These are phyloP conservation scores for Pelargonium fulgidum DNA, from an alignment of 441 rosid genomes.

Conservation along the genomic window DNA sequence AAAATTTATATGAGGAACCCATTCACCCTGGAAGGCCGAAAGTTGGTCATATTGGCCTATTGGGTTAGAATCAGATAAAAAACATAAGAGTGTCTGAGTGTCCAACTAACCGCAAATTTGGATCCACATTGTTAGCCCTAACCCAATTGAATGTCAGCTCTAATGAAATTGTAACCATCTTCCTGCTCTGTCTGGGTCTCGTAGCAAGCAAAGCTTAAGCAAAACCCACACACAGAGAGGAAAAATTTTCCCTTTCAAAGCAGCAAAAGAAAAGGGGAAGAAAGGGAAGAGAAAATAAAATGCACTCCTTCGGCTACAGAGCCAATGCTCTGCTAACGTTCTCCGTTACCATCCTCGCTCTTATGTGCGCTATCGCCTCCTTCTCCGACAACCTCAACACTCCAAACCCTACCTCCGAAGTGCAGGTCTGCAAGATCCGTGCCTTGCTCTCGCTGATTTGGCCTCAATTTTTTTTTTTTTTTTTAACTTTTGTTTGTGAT, in stretches of 20 bases:
- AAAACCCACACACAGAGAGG: too few species aligned
- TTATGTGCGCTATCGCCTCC: slow-evolving; percentile 74
- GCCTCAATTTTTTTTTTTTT: too few species aligned
- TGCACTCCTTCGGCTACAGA: slow-evolving; percentile 89
- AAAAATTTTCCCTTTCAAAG: too few species aligned
- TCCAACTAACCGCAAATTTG: too few species aligned
- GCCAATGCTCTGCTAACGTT: slow-evolving; percentile 81
- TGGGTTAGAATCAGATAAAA: too few species aligned
- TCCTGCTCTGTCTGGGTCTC: neutral
- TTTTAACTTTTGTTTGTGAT: too few species aligned
- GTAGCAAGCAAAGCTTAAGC: too few species aligned
- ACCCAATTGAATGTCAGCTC: neutral
- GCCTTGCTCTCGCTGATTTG: neutral
- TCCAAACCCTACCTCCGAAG: slow-evolving; percentile 66
- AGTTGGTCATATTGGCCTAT: too few species aligned
- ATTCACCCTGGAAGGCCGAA: too few species aligned
- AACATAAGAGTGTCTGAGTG: too few species aligned
- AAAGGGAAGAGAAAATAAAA: slow-evolving; percentile 16
- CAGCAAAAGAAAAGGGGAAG: neutral
- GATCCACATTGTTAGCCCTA: too few species aligned
- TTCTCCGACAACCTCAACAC: slow-evolving; percentile 72
- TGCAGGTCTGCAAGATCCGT: slow-evolving; percentile 50
- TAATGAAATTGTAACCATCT: neutral
- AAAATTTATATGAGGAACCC: too few species aligned
- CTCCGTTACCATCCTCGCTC: slow-evolving; percentile 66